These are phyloP conservation scores for Tagetes patula DNA, from an alignment of 129 eudicot genomes.

Conservation along the genomic window DNA sequence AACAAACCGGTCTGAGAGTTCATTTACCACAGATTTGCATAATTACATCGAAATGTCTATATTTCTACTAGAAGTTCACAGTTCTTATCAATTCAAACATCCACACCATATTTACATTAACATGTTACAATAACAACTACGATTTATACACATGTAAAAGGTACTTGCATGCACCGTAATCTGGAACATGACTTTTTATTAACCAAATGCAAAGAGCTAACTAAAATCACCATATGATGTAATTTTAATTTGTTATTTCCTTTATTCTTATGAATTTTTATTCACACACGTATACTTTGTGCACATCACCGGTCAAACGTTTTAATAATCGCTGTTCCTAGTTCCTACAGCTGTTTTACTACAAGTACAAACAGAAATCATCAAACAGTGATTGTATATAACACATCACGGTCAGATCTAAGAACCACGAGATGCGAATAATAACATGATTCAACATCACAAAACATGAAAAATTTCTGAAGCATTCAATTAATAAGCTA, in stretches of 20 bases:
- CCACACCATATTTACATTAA: background rate
- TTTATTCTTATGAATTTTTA: background rate
- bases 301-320: background rate
- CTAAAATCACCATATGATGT: background rate
- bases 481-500: background rate
- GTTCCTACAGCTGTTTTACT: background rate
- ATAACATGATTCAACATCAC: conserved; percentile 6
- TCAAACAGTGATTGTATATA: background rate
- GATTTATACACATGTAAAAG: background rate
- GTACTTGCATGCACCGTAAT: background rate
- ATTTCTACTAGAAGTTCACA: background rate
- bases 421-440: conserved; percentile 9
- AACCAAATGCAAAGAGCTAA: conserved; percentile 1
- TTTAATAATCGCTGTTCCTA: conserved; percentile 3
- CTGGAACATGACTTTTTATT: background rate
- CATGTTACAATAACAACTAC: too few species aligned
- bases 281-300: background rate
- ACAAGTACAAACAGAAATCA: conserved; percentile 5
- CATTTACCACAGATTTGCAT: conserved; percentile 3
- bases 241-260: background rate
- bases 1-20: background rate
- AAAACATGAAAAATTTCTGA: background rate
- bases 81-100: background rate
- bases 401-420: conserved; percentile 29
- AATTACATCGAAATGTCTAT: background rate